Evolutionary conservation across 2,329 filamentous ascomycete genomes (phyloP).

Genomic region (Colletotrichum orbiculare): DNA sequence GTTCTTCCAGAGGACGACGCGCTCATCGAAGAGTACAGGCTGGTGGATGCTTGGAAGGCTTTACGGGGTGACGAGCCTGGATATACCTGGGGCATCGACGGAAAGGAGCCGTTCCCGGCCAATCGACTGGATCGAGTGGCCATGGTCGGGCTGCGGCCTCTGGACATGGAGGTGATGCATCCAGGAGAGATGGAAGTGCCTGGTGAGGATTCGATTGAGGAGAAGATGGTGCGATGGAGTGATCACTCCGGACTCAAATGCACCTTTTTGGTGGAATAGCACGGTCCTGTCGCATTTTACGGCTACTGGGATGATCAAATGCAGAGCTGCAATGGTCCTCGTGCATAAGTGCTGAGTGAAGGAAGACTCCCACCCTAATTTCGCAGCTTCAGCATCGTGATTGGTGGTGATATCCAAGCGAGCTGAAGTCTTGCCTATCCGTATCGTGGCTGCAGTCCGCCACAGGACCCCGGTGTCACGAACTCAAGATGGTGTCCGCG

Average conservation of each 20-base stretch:
- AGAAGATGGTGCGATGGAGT: constrained; percentile 15
- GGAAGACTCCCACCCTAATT: no score
- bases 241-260: constrained; percentile 27
- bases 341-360: no score
- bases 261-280: neutral
- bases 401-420: no score
- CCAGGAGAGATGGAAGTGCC: constrained; percentile 22
- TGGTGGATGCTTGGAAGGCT: constrained; percentile 49
- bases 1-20: constrained; percentile 47
- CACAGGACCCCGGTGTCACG: no score
- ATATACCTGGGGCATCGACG: constrained; percentile 52
- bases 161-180: constrained; percentile 39
- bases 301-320: neutral
- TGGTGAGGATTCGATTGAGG: neutral
- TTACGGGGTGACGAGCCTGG: constrained; percentile 45
- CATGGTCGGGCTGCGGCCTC: constrained; percentile 41
- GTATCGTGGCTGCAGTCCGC: no score
- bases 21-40: constrained; percentile 45
- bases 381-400: no score
- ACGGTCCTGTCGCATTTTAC: neutral
- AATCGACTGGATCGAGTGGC: constrained; percentile 51
- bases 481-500: no score
- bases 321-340: no score
- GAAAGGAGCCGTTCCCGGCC: constrained; percentile 45
- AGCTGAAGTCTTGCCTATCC: no score